A percentile compares a stretch with the other conserved stretches of the same genome.
Conservation (phyloP, 2,329 filamentous ascomycete genomes). For the Penicillium sp. region DNA sequence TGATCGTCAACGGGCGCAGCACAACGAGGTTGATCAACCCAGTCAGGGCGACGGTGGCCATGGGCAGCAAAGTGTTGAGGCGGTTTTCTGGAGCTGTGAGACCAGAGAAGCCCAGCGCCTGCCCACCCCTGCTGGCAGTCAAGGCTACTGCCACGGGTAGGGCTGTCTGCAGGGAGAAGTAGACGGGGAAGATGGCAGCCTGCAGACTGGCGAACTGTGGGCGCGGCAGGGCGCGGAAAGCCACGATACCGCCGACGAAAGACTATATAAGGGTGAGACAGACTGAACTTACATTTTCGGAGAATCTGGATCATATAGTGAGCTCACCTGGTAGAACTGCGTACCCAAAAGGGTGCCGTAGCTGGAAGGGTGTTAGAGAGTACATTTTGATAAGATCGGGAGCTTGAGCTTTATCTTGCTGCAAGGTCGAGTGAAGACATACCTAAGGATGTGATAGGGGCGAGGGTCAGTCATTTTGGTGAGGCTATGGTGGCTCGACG, state of each 20-base stretch:
- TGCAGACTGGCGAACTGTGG: constrained; percentile 79
- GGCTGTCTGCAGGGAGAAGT: constrained; percentile 77
- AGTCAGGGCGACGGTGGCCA: constrained; percentile 64
- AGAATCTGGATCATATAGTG: not conserved
- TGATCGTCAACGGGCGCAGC: constrained; percentile 69
- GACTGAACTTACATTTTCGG: not conserved
- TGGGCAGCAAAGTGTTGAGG: constrained; percentile 61
- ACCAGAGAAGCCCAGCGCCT: constrained; percentile 26
- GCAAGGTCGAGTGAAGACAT: constrained; percentile 1
- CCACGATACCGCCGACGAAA: constrained; percentile 67
- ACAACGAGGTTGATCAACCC: constrained; percentile 65
- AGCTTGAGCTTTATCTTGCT: not conserved
- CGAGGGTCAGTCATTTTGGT: constrained; percentile 30
- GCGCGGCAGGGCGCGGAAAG: constrained; percentile 70
- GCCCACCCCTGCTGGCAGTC: constrained; percentile 65
- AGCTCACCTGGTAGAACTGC: constrained; percentile 71
- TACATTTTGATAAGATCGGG: constrained; percentile 1
- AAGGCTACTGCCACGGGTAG: constrained; percentile 68
- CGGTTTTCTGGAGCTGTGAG: constrained; percentile 53
- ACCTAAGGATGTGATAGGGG: constrained; percentile 34
- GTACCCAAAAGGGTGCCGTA: constrained; percentile 85
- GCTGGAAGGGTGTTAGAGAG: constrained; percentile 42
- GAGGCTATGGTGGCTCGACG: not conserved
- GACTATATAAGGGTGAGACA: constrained; percentile 47
- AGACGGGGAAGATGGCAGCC: constrained; percentile 69